phyloP scores from a whole-genome alignment of 2,329 filamentous ascomycete species.

The Periconia macrospinosa region DNA sequence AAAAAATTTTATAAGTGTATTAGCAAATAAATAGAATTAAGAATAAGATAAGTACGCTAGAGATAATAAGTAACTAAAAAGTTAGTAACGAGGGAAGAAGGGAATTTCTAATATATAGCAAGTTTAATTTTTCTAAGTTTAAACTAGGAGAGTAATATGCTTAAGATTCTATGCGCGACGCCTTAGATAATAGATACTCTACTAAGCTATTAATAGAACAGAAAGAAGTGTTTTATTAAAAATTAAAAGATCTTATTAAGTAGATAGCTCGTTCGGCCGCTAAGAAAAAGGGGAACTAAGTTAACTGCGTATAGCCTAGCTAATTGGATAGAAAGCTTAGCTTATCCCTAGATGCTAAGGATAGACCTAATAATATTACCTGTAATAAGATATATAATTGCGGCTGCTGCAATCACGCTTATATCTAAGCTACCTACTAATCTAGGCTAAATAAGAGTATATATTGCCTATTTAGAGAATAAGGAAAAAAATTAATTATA shows the following conservation, averaged over 20 bases:
- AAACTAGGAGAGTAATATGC: neutral
- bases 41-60: neutral
- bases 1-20: conserved; percentile 4
- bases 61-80: conserved; percentile 5
- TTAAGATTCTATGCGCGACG: conserved; percentile 5
- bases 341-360: neutral
- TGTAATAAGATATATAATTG: neutral
- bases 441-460: conserved; percentile 2
- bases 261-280: neutral
- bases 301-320: conserved; percentile 1
- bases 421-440: neutral
- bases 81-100: too few relatives aligned
- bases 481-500: neutral
- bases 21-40: conserved; percentile 4
- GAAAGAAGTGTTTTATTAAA: neutral
- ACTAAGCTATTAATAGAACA: conserved; percentile 9
- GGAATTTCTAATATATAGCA: neutral
- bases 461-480: conserved; percentile 1
- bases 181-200: conserved; percentile 4
- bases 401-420: neutral
- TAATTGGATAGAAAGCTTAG: neutral
- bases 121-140: neutral
- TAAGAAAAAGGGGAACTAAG: conserved; percentile 1
- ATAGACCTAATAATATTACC: neutral
- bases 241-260: neutral